Conservation (phyloP, 1,284 basidiomycete genomes). For the Trametes hirsuta region DNA sequence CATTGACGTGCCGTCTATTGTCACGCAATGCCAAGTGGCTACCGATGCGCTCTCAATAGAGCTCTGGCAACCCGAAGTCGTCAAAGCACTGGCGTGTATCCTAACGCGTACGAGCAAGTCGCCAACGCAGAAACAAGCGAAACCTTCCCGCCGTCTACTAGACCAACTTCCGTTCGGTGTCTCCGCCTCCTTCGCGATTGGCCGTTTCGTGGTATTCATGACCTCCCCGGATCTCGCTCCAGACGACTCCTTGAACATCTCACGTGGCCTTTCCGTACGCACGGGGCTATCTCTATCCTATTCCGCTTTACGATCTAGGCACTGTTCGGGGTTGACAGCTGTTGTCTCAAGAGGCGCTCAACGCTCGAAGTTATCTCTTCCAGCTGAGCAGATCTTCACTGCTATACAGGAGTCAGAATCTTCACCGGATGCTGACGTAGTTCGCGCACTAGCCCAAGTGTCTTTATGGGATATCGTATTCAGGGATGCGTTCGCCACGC, state of each 20-base stretch:
- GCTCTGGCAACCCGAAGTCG: conserved; percentile 71
- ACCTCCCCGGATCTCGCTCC: conserved; percentile 82
- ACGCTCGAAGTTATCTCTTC: conserved; percentile 55
- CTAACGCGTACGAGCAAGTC: conserved; percentile 37
- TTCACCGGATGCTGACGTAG: conserved; percentile 30
- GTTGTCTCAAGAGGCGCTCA: conserved; percentile 46
- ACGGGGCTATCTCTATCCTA: conserved; percentile 64
- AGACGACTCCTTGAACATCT: conserved; percentile 62
- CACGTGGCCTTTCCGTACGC: conserved; percentile 73
- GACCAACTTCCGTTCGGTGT: conserved; percentile 59
- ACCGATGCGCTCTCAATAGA: conserved; percentile 71
- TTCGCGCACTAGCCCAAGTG: conserved; percentile 45
- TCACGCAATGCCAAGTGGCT: conserved; percentile 53
- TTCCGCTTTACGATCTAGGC: conserved; percentile 55
- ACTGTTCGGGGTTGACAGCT: conserved; percentile 46
- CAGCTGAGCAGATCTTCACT: conserved; percentile 58
- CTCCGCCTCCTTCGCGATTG: conserved; percentile 60
- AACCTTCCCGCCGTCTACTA: conserved; percentile 31
- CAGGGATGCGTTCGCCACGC: conserved; percentile 63
- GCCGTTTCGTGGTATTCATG: conserved; percentile 67
- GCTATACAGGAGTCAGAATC: conserved; percentile 49
- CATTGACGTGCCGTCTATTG: conserved; percentile 55
- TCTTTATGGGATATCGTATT: conserved; percentile 51
- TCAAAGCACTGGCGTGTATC: conserved; percentile 55
- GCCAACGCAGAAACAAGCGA: conserved; percentile 22